A percentile compares a stretch with the other conserved stretches of the same genome.
These are phyloP conservation scores for Chenopodium album DNA, from an alignment of 148 eudicot species.

Conservation along the genomic window DNA sequence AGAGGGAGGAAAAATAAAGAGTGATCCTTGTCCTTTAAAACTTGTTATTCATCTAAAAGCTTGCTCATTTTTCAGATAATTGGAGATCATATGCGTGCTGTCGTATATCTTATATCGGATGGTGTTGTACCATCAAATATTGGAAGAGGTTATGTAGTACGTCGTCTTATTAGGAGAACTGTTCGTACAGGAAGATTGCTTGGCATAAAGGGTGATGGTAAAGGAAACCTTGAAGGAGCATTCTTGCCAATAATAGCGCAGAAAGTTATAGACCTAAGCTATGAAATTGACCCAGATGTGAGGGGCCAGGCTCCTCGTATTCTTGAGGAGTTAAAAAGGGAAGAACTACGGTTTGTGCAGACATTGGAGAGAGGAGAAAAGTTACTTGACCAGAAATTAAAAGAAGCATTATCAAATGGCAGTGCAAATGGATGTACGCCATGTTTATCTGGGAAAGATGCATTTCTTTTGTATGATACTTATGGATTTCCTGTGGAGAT, in stretches of 20 bases:
- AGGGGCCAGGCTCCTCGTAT: conserved; percentile 57
- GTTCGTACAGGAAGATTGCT: conserved; percentile 87
- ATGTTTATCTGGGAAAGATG: conserved; percentile 86
- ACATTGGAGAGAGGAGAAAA: conserved; percentile 97
- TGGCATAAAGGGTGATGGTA: conserved; percentile 78
- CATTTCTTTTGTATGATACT: conserved; percentile 86
- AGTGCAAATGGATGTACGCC: conserved; percentile 45
- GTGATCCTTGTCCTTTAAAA: background rate
- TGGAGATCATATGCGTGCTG: conserved; percentile 96
- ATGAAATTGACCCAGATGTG: conserved; percentile 72
- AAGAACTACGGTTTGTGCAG: conserved; percentile 80
- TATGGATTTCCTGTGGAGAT: conserved; percentile 97
- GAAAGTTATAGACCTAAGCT: conserved; percentile 78
- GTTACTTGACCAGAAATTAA: conserved; percentile 77
- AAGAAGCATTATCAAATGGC: conserved; percentile 49
- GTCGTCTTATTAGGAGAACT: conserved; percentile 88
- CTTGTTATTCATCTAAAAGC: background rate
- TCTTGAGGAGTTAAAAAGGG: conserved; percentile 79
- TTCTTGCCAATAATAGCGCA: conserved; percentile 75
- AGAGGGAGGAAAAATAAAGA: background rate
- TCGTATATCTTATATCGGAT: conserved; percentile 92
- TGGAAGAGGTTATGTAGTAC: conserved; percentile 92
- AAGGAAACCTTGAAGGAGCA: conserved; percentile 67
- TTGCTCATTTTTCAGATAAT: conserved; percentile 52
- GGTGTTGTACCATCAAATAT: conserved; percentile 92